Base-by-base conservation (phyloP, 176 grass and related monocot genomes). In the Oryza meyeriana region DNA sequence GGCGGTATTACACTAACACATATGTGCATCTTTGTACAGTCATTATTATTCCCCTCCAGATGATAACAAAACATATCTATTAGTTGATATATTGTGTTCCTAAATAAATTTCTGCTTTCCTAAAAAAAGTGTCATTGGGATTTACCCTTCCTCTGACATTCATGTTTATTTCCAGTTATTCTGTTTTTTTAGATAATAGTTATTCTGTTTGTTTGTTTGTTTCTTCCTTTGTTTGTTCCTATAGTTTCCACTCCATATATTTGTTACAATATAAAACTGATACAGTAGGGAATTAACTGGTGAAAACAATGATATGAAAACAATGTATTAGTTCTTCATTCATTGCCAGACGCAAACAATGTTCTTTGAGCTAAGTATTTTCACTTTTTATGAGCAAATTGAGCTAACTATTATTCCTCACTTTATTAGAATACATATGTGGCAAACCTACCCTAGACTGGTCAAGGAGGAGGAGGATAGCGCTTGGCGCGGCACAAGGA, bases 381-480 rank as follows among this genome's bases (percentile, higher is more conserved):
- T 24, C 78, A 27, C 69, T 52, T 80, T 40, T 80, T 44, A 47
- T 30, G 64, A 80, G 55, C 10, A 66, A 71, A 26, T 6, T 24
- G 8, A 32, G 17, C 28, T 10, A 80, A 85, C n/a, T 75, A 28
- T 34, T 88, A 71, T 39, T 66, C 27, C 9, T 83, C 29, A 22
- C 28, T 74, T 79, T 69, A 17, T 64, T 33, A 97, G 94, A 89
- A 78, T 70, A 90, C 81, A 24, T 92, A 33, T 64, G 84, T 83
- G 92, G 90, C 9, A 78, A 69, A 38, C 92, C 92, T 38, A 71
- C 74, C 27, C 88, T 97, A 80, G 92, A 94, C 36, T 97, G 94
- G 94, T n/a, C 88, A 85, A 89, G 85, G 61, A 82, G 94, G 59
- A 97, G 86, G 75, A 81, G 57, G 45, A 92, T 97, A 84, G 92